A percentile compares a stretch with the other conserved stretches of the same genome.
These are phyloP conservation scores for Gnaphalium uliginosum DNA, from an alignment of 129 eudicot genomes.

Conservation along the genomic window DNA sequence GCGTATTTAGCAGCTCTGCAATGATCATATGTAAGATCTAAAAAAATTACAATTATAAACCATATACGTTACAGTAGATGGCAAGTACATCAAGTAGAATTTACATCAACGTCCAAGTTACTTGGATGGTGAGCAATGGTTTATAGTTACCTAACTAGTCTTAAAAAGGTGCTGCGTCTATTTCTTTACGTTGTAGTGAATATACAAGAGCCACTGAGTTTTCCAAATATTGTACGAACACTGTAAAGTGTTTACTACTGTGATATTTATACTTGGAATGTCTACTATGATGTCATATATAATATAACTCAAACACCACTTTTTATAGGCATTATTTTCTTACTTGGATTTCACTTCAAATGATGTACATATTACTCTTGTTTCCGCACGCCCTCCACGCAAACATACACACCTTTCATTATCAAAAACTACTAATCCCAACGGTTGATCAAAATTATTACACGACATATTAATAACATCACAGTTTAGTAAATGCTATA, in stretches of 20 bases:
- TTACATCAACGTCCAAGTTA: not conserved
- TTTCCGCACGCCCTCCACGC: not conserved
- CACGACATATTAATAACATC: not conserved
- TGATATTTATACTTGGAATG: too few species aligned
- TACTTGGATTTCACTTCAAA: not conserved
- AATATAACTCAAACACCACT: not conserved
- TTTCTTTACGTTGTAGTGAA: not conserved
- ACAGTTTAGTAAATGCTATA: not conserved
- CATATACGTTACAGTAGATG: not conserved
- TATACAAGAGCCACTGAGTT: not conserved
- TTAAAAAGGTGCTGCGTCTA: not conserved
- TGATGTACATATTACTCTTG: not conserved
- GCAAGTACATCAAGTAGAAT: not conserved
- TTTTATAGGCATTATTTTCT: not conserved
- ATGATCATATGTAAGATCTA: constrained; percentile 16
- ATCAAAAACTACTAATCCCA: not conserved
- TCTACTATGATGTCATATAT: not conserved
- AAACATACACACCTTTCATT: not conserved
- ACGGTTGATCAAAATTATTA: not conserved
- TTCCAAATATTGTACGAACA: not conserved
- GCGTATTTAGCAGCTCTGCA: constrained; percentile 76
- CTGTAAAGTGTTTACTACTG: not conserved
- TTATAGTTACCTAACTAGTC: not conserved
- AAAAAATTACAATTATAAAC: not conserved
- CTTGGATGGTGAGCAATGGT: not conserved